Percentiles rank a stretch among this genome's conserved stretches.
These are phyloP conservation scores for Leccinellum luteum DNA, from an alignment of 768 basidiomycete genomes.

Conservation along the genomic window DNA sequence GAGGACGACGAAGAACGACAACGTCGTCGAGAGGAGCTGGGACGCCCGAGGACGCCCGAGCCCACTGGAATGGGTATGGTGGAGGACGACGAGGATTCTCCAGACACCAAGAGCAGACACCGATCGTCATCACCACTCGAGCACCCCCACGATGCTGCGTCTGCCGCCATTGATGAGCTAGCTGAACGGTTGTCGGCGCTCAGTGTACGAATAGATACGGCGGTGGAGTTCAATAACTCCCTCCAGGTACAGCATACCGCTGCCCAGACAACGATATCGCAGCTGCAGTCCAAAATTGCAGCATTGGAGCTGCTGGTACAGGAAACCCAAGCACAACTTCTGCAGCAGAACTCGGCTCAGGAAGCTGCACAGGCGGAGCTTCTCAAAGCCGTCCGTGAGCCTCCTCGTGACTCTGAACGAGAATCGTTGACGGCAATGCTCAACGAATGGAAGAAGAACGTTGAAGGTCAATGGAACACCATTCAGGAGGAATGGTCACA, in stretches of 20 bases:
- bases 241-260: slow-evolving; percentile 76
- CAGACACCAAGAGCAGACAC: slow-evolving; percentile 19
- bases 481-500: slow-evolving; percentile 81
- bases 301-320: slow-evolving; percentile 69
- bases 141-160: slow-evolving; percentile 23
- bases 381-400: slow-evolving; percentile 34
- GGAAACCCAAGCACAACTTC: slow-evolving; percentile 40
- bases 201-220: slow-evolving; percentile 70
- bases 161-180: slow-evolving; percentile 52
- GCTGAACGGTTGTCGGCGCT: slow-evolving; percentile 59
- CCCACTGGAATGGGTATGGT: slow-evolving; percentile 59
- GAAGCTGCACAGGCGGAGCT: slow-evolving; percentile 35
- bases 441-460: slow-evolving; percentile 69
- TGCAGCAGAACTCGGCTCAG: slow-evolving; percentile 35
- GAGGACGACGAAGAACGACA: slow-evolving; percentile 49
- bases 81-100: slow-evolving; percentile 43
- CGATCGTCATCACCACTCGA: slow-evolving; percentile 16
- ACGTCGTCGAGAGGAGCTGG: slow-evolving; percentile 50
- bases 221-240: slow-evolving; percentile 66
- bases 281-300: slow-evolving; percentile 65
- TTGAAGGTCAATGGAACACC: slow-evolving; percentile 76
- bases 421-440: slow-evolving; percentile 55
- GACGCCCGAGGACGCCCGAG: slow-evolving; percentile 79
- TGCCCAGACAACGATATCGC: slow-evolving; percentile 71
- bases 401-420: slow-evolving; percentile 37